Evolutionary conservation across 139 green algal genomes (phyloP).

Genomic region (Nannochloris sp.): DNA sequence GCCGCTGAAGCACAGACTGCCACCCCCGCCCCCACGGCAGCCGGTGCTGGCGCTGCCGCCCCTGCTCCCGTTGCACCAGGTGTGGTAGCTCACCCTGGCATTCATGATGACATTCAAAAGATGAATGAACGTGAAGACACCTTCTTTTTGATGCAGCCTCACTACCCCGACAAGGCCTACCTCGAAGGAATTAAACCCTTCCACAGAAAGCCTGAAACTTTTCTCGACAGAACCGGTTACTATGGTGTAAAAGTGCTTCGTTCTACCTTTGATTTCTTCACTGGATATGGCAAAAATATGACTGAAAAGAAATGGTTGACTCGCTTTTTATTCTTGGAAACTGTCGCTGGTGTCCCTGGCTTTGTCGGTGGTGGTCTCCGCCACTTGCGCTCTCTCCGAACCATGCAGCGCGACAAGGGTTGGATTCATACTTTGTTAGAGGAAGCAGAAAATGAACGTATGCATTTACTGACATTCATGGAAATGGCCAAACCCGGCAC

Average conservation of each 20-base stretch:
- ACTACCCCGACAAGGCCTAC: slow-evolving; percentile 54
- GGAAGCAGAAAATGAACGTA: slow-evolving; percentile 93
- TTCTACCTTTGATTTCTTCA: slow-evolving; percentile 56
- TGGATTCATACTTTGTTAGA: slow-evolving; percentile 93
- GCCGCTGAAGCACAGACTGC: too few relatives aligned
- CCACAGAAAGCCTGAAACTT: background rate
- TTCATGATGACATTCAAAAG: background rate
- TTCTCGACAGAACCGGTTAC: slow-evolving; percentile 4
- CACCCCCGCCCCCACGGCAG: too few relatives aligned
- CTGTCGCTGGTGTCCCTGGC: slow-evolving; percentile 81
- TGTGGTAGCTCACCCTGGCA: slow-evolving; percentile 1
- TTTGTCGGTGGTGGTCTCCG: slow-evolving; percentile 87
- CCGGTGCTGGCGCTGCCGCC: too few relatives aligned
- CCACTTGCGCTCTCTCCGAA: slow-evolving; percentile 76
- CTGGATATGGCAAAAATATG: slow-evolving; percentile 60
- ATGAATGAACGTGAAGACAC: background rate
- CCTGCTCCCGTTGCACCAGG: too few relatives aligned
- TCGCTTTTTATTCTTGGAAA: slow-evolving; percentile 88
- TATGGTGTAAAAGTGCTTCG: slow-evolving; percentile 35
- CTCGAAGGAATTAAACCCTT: background rate
- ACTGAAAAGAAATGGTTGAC: slow-evolving; percentile 64
- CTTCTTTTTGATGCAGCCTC: slow-evolving; percentile 40
- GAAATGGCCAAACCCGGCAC: slow-evolving; percentile 62
- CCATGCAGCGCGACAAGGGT: slow-evolving; percentile 70
- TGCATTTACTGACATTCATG: slow-evolving; percentile 94